Percentiles rank a stretch among this genome's conserved stretches.
Conservation (phyloP, 2,329 filamentous ascomycete genomes). For the Trichophyton verrucosum region DNA sequence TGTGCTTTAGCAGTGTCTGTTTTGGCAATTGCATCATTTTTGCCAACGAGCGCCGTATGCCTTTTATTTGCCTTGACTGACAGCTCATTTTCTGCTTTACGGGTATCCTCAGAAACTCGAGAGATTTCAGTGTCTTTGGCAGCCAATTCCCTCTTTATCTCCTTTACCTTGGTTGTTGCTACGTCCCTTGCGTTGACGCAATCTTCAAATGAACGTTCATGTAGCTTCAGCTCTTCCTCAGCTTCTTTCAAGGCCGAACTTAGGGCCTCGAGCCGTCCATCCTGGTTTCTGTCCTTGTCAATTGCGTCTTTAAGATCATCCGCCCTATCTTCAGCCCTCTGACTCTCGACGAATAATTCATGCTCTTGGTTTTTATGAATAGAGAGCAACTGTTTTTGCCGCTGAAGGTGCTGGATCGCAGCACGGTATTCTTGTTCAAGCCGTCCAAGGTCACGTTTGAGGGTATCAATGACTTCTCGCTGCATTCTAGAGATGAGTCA, state of each 20-base stretch:
- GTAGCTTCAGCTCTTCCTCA: slow-evolving; percentile 35
- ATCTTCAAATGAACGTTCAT: slow-evolving; percentile 39
- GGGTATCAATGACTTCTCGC: slow-evolving; percentile 38
- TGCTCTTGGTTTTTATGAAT: slow-evolving; percentile 38
- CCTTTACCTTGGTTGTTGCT: slow-evolving; percentile 29
- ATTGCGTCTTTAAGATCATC: slow-evolving; percentile 56
- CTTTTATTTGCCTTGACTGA: slow-evolving; percentile 39
- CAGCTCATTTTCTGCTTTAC: slow-evolving; percentile 43
- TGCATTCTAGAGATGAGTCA: slow-evolving; percentile 27
- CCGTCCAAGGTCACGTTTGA: slow-evolving; percentile 43
- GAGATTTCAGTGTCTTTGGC: slow-evolving; percentile 26
- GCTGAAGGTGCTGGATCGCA: slow-evolving; percentile 38
- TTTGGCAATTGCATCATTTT: slow-evolving; percentile 47
- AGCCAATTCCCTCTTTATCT: slow-evolving; percentile 24
- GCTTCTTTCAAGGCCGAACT: slow-evolving; percentile 47
- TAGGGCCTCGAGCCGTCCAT: slow-evolving; percentile 51
- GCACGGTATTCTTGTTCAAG: slow-evolving; percentile 40
- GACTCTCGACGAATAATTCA: slow-evolving; percentile 44
- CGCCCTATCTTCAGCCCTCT: slow-evolving; percentile 50
- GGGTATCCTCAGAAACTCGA: slow-evolving; percentile 18
- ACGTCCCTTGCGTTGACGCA: slow-evolving; percentile 33
- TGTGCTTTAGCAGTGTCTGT: slow-evolving; percentile 40
- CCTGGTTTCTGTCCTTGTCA: slow-evolving; percentile 47
- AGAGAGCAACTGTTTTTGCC: slow-evolving; percentile 38
- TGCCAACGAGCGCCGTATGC: slow-evolving; percentile 44